Conservation (phyloP, 176 grass and related monocot species). For the Cymbopogon citratus region DNA sequence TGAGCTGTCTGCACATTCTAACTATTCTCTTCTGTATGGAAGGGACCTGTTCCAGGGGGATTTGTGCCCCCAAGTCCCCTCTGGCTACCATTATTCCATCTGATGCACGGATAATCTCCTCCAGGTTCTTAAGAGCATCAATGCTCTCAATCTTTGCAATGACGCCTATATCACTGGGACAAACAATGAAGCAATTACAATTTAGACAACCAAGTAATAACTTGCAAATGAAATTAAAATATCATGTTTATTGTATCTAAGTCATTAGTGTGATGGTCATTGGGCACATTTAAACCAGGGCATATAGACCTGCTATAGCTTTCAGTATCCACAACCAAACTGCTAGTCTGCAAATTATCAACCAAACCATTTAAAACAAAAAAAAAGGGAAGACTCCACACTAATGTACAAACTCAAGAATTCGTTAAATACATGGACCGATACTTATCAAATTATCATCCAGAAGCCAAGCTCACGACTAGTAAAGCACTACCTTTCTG, state of each 20-base stretch:
- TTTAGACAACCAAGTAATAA: not conserved
- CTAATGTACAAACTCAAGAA: not conserved
- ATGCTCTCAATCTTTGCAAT: slow-evolving; percentile 96
- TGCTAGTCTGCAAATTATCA: not conserved
- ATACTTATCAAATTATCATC: not conserved
- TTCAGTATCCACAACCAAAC: not conserved
- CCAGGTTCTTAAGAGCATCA: slow-evolving; percentile 79
- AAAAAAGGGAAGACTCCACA: not conserved
- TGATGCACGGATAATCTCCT: slow-evolving; percentile 75
- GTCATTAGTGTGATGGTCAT: not conserved
- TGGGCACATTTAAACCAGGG: not conserved
- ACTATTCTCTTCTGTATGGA: slow-evolving; percentile 85
- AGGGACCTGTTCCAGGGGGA: slow-evolving; percentile 92
- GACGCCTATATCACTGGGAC: slow-evolving; percentile 74
- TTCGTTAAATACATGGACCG: not conserved
- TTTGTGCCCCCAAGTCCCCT: slow-evolving; percentile 94
- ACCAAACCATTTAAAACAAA: not conserved
- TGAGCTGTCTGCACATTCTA: slow-evolving; percentile 82
- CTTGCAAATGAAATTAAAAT: not conserved
- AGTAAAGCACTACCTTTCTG: not conserved
- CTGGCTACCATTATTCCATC: slow-evolving; percentile 92
- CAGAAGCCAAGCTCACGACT: not conserved
- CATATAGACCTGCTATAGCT: not conserved
- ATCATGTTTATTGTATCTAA: not conserved
- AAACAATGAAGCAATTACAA: slow-evolving; percentile 7